phyloP scores from a whole-genome alignment of 768 basidiomycete genomes.

The Lactifluus pinguis region DNA sequence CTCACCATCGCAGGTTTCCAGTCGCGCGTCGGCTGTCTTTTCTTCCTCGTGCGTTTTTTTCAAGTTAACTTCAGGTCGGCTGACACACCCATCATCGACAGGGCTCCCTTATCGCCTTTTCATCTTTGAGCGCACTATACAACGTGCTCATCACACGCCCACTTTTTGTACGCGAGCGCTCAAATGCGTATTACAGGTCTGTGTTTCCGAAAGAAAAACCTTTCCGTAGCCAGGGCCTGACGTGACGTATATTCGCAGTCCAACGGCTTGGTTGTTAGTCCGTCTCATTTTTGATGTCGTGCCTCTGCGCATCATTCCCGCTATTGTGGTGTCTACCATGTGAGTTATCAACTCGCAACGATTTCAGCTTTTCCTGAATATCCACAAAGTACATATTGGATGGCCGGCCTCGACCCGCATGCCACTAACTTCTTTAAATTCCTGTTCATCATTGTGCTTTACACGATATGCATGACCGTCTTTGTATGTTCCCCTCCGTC shows the following conservation, averaged over 20 bases:
- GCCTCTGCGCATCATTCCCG: slow-evolving; percentile 82
- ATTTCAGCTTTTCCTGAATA: background rate
- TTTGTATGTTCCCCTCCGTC: slow-evolving; percentile 38
- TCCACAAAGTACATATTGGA: slow-evolving; percentile 69
- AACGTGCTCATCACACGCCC: slow-evolving; percentile 78
- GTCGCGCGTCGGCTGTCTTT: slow-evolving; percentile 84
- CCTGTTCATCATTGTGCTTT: slow-evolving; percentile 80
- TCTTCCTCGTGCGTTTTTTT: slow-evolving; percentile 62
- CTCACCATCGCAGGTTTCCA: slow-evolving; percentile 89
- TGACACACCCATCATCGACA: slow-evolving; percentile 22
- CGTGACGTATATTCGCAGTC: slow-evolving; percentile 34
- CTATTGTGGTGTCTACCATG: slow-evolving; percentile 80
- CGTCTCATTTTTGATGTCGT: slow-evolving; percentile 84
- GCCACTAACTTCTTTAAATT: slow-evolving; percentile 92
- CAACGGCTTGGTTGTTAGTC: slow-evolving; percentile 86
- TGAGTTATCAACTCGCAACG: slow-evolving; percentile 29
- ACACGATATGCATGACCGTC: slow-evolving; percentile 76
- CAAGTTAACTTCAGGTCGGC: background rate
- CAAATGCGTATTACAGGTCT: slow-evolving; percentile 78
- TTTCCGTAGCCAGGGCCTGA: no score
- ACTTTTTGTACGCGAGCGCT: slow-evolving; percentile 84
- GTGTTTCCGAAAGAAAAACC: slow-evolving; percentile 4
- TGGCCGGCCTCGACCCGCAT: slow-evolving; percentile 79
- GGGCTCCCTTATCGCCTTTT: slow-evolving; percentile 90
- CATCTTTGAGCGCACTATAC: slow-evolving; percentile 80